phyloP scores from a whole-genome alignment of 768 basidiomycete species.

The Boletus rubescentipes region DNA sequence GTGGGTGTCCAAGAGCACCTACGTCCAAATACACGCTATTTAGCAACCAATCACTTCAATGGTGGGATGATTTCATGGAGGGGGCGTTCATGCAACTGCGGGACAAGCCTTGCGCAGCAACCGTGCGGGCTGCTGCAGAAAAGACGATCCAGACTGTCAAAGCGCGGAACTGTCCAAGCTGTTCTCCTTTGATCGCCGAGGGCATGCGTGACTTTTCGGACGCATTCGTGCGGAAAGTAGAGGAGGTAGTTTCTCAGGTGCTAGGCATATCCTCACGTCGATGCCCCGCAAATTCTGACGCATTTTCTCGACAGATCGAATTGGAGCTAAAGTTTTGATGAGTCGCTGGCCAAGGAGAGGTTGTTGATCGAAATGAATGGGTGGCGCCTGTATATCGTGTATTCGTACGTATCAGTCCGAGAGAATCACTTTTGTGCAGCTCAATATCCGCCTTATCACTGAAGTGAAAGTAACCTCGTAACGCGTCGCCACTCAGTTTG shows the following conservation, averaged over 20 bases:
- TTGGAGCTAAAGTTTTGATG: slow-evolving; percentile 2
- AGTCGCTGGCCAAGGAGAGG: neutral
- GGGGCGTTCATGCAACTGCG: slow-evolving; percentile 2
- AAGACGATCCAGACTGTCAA: neutral
- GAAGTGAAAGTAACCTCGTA: too few relatives aligned
- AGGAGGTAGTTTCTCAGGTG: slow-evolving; percentile 9
- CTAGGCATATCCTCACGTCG: neutral
- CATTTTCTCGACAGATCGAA: neutral
- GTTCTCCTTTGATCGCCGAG: neutral
- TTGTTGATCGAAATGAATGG: neutral
- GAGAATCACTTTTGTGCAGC: neutral
- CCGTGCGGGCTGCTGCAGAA: neutral
- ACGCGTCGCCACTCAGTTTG: too few relatives aligned
- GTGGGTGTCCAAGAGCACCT: neutral
- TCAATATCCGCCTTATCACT: neutral
- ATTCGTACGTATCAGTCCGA: neutral
- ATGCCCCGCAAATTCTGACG: neutral
- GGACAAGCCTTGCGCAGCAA: slow-evolving; percentile 22
- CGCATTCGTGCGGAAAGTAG: slow-evolving; percentile 12
- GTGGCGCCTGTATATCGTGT: neutral
- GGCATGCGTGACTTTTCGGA: slow-evolving; percentile 17
- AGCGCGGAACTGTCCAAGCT: neutral
- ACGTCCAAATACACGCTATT: neutral
- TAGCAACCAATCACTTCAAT: neutral
- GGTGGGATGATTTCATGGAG: slow-evolving; percentile 24